Percentiles rank a stretch among this genome's conserved stretches.
These are phyloP conservation scores for Beauveria medogensis DNA, from an alignment of 2,329 filamentous ascomycete genomes.

Conservation along the genomic window DNA sequence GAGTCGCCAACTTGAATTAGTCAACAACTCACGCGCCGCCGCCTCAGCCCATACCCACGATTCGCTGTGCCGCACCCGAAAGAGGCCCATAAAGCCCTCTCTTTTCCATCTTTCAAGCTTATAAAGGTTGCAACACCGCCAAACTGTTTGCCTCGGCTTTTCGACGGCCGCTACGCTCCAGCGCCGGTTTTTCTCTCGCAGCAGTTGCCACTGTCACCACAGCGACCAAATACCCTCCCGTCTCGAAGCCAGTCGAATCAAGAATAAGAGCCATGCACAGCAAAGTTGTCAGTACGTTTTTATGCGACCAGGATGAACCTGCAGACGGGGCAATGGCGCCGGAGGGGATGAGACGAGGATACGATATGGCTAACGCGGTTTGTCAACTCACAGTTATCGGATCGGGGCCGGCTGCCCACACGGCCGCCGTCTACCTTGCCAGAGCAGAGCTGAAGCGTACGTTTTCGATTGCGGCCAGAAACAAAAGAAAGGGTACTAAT, in stretches of 20 bases:
- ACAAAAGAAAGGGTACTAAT: slow-evolving; percentile 10
- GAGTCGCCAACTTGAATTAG: slow-evolving; percentile 7
- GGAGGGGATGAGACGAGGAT: not conserved
- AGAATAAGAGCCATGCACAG: slow-evolving; percentile 68
- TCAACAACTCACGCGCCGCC: slow-evolving; percentile 9
- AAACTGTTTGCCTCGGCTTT: slow-evolving; percentile 89
- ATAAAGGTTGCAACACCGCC: slow-evolving; percentile 39
- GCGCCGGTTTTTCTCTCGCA: slow-evolving; percentile 66
- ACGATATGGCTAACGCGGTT: not conserved
- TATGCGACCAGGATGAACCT: slow-evolving; percentile 4
- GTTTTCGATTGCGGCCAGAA: slow-evolving; percentile 19
- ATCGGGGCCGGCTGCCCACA: slow-evolving; percentile 95
- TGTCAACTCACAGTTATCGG: slow-evolving; percentile 55
- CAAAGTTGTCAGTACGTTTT: slow-evolving; percentile 74
- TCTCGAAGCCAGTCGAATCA: slow-evolving; percentile 20
- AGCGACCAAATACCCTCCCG: slow-evolving; percentile 15
- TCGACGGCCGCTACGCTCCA: slow-evolving; percentile 67
- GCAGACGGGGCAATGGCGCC: not conserved
- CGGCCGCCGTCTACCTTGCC: slow-evolving; percentile 90
- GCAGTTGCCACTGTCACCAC: slow-evolving; percentile 48
- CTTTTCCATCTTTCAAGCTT: not conserved
- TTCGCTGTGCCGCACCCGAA: not conserved
- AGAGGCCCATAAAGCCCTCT: slow-evolving; percentile 7
- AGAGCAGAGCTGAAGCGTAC: slow-evolving; percentile 83
- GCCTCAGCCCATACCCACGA: not conserved